These are phyloP conservation scores for Dentipellis sp. DNA, from an alignment of 768 basidiomycete species.

Conservation along the genomic window DNA sequence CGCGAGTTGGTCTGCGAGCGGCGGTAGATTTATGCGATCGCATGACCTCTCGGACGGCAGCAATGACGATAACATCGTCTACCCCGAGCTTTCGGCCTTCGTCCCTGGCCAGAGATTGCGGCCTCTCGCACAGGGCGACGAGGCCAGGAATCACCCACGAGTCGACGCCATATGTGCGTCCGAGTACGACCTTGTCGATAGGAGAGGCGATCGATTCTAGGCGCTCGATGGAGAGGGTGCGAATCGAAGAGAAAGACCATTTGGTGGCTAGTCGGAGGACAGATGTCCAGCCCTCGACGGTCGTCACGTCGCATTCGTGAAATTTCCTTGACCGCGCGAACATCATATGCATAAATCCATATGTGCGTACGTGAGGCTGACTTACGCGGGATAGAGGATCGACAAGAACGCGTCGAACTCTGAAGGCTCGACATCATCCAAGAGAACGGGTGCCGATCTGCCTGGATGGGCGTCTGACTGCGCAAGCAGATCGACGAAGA, in stretches of 20 bases:
- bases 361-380: neutral
- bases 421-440: constrained; percentile 1
- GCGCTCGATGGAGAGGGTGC: constrained; percentile 9
- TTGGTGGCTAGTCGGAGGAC: constrained; percentile 12
- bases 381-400: constrained; percentile 12
- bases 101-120: constrained; percentile 4
- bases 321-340: constrained; percentile 1
- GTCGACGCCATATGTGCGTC: constrained; percentile 7
- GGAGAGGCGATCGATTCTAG: constrained; percentile 11
- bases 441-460: neutral
- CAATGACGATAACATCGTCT: constrained; percentile 9
- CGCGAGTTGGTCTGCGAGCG: too few species aligned
- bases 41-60: constrained; percentile 12
- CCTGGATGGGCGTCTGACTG: too few species aligned
- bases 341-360: neutral
- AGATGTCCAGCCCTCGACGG: constrained; percentile 12
- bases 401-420: constrained; percentile 14
- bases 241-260: constrained; percentile 14
- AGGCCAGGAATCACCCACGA: constrained; percentile 8
- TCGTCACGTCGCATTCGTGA: constrained; percentile 1
- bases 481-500: constrained; percentile 3
- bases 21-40: neutral
- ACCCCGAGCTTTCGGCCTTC: constrained; percentile 9
- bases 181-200: constrained; percentile 11
- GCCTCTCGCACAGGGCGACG: constrained; percentile 9